phyloP scores from a whole-genome alignment of 352 stramenopile genomes.

The Phytophthora cryptogea region DNA sequence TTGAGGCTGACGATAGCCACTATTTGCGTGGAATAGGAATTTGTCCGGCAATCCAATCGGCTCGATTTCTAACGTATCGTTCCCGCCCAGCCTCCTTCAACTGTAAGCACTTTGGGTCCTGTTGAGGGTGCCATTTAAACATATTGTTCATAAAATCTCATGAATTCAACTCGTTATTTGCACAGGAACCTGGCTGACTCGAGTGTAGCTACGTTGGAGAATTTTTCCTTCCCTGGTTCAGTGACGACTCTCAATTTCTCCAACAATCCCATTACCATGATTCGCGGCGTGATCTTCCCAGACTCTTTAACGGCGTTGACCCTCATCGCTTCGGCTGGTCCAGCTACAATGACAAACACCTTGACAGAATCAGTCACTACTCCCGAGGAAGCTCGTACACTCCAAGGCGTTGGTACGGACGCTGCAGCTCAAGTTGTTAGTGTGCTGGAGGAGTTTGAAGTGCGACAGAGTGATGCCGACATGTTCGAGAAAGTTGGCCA shows the following conservation, averaged over 20 bases:
- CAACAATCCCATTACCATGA: constrained; percentile 38
- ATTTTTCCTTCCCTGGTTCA: constrained; percentile 44
- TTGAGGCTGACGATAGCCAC: neutral
- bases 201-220: constrained; percentile 38
- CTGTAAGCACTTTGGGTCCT: constrained; percentile 29
- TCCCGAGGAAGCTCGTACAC: constrained; percentile 12
- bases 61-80: constrained; percentile 25
- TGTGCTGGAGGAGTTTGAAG: constrained; percentile 49
- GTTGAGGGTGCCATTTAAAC: neutral
- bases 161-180: neutral
- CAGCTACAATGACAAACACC: neutral
- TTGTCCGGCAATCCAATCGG: constrained; percentile 45
- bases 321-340: constrained; percentile 18
- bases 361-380: constrained; percentile 19
- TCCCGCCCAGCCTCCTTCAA: constrained; percentile 34
- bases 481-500: constrained; percentile 33
- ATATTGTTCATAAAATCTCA: neutral
- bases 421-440: constrained; percentile 5
- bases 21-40: constrained; percentile 26
- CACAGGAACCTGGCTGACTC: constrained; percentile 27
- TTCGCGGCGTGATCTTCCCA: constrained; percentile 46
- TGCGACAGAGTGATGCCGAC: constrained; percentile 40
- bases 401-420: constrained; percentile 7
- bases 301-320: constrained; percentile 28
- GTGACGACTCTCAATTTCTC: constrained; percentile 44